phyloP scores from a whole-genome alignment of 2,329 filamentous ascomycete genomes.

The Verticillium nubilum region DNA sequence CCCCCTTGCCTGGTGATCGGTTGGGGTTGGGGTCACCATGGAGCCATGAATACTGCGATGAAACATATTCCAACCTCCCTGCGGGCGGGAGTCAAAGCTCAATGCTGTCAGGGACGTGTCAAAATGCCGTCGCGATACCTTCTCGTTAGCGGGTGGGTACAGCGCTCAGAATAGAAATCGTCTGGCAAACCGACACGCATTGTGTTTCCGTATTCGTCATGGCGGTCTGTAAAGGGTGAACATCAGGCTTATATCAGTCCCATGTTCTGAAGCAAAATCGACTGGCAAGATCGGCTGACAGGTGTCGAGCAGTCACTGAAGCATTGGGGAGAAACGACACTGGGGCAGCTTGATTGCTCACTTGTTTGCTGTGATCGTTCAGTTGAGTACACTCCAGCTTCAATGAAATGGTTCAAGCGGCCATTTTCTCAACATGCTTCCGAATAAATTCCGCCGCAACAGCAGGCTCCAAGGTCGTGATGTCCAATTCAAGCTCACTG shows the following conservation, averaged over 20 bases:
- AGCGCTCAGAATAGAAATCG: neutral
- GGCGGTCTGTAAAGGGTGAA: too few species aligned
- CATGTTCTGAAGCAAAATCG: neutral
- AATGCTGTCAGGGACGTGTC: neutral
- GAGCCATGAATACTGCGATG: neutral
- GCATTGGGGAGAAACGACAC: too few species aligned
- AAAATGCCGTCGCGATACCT: neutral
- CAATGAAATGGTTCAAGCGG: neutral
- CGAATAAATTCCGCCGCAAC: conserved; percentile 15
- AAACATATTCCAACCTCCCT: neutral
- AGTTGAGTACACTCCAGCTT: too few species aligned
- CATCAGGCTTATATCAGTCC: neutral
- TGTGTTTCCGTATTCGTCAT: too few species aligned
- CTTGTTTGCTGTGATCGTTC: too few species aligned
- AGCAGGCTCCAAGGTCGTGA: conserved; percentile 16
- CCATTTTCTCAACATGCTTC: conserved; percentile 3
- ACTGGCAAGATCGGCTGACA: neutral
- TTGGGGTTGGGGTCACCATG: neutral
- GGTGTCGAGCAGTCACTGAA: neutral
- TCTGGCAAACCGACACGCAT: neutral
- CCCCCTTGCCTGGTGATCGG: neutral
- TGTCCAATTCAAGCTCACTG: conserved; percentile 16
- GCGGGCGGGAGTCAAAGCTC: neutral
- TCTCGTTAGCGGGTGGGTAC: neutral
- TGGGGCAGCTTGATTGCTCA: too few species aligned